Percentiles rank a stretch among this genome's conserved stretches.
These are phyloP conservation scores for Metrosideros polymorpha DNA, from an alignment of 441 rosid genomes.

Conservation along the genomic window DNA sequence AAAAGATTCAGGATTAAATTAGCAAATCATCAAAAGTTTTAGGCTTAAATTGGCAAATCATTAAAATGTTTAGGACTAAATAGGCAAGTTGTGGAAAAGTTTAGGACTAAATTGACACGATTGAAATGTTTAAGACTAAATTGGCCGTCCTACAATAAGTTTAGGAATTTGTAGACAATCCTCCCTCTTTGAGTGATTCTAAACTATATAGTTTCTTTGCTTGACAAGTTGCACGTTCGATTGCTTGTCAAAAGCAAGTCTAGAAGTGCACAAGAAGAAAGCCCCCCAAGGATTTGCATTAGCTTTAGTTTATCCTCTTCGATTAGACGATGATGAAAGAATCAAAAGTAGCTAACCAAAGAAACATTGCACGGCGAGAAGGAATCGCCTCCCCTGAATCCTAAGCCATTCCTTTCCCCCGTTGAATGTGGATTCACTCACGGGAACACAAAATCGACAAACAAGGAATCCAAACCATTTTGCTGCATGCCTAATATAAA, in stretches of 20 bases:
- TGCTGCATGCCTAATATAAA: neutral
- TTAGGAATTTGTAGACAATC: too few species aligned
- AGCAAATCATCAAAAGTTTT: too few species aligned
- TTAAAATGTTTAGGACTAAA: too few species aligned
- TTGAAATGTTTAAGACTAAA: too few species aligned
- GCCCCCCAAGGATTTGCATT: neutral
- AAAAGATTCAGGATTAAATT: too few species aligned
- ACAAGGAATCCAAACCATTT: neutral
- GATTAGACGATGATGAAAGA: neutral
- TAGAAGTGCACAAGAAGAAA: neutral
- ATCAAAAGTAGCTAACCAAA: neutral
- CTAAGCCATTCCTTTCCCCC: neutral
- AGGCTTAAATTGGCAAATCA: too few species aligned
- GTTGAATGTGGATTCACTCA: neutral
- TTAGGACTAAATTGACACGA: too few species aligned
- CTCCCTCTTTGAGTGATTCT: neutral
- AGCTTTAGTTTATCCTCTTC: neutral
- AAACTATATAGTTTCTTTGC: neutral
- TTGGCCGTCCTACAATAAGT: too few species aligned
- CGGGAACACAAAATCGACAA: neutral
- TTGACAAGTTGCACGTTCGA: neutral
- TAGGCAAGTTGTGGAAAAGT: too few species aligned
- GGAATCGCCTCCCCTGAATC: neutral
- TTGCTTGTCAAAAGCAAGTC: neutral
- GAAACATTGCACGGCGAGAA: neutral